These are phyloP conservation scores for Hansfordia pulvinata DNA, from an alignment of 2,329 filamentous ascomycete genomes.

Conservation along the genomic window DNA sequence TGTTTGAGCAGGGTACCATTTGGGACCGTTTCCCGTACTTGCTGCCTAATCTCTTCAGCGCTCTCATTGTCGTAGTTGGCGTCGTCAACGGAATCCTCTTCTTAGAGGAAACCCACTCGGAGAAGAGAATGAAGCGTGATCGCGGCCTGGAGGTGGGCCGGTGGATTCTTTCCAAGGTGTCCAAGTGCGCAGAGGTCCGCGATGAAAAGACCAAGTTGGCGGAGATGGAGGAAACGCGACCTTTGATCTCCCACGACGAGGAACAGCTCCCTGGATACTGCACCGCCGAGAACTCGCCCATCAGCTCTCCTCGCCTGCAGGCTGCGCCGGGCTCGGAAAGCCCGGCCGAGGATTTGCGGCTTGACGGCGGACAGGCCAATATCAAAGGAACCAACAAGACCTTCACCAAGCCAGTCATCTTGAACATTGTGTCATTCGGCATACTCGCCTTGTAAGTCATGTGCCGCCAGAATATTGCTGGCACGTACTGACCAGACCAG, in stretches of 20 bases:
- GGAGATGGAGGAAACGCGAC: conserved; percentile 41
- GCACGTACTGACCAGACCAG: conserved; percentile 28
- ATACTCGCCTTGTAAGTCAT: conserved; percentile 79
- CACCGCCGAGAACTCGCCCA: conserved; percentile 41
- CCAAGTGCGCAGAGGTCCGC: conserved; percentile 19
- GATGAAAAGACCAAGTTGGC: conserved; percentile 22
- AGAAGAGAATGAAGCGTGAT: conserved; percentile 66
- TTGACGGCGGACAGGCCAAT: conserved; percentile 9
- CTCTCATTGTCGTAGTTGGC: conserved; percentile 48
- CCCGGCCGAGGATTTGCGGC: conserved; percentile 22
- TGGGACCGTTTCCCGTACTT: conserved; percentile 85
- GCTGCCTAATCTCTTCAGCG: conserved; percentile 40
- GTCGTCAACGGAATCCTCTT: conserved; percentile 51
- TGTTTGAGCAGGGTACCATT: conserved; percentile 61
- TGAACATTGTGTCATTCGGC: conserved; percentile 82
- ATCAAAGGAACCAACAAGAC: conserved; percentile 33
- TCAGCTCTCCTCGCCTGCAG: conserved; percentile 22
- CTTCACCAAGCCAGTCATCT: conserved; percentile 73
- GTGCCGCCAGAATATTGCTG: neutral
- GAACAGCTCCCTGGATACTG: conserved; percentile 57
- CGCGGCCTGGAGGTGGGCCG: conserved; percentile 63
- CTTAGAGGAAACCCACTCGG: conserved; percentile 83
- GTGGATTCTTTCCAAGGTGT: conserved; percentile 42
- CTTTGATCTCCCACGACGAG: conserved; percentile 48
- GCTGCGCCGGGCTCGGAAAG: conserved; percentile 13